Base-by-base conservation (phyloP, 2,329 filamentous ascomycete species). In the Leptodontidium sp. region DNA sequence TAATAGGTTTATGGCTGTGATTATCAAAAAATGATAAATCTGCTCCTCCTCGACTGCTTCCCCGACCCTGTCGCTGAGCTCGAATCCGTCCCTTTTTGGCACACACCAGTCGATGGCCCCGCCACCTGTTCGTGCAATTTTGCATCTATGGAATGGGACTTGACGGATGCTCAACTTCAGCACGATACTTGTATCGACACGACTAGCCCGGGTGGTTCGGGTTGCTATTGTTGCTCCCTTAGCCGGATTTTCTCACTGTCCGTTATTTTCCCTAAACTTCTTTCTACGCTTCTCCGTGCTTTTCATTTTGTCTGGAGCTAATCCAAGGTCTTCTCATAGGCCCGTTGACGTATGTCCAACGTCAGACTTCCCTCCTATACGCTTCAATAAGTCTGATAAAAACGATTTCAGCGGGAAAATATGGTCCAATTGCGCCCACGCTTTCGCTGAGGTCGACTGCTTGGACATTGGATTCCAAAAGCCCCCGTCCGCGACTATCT, bases 101-200 rank as follows among this genome's bases (percentile, higher is more conserved):
- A 14, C 5, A 26, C 52, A n/a, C 52, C 52, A 17, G 9, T 12
- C 1, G 52, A 55, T n/a, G 52, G 52, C 12, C n/a, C 52, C 9
- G 26, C 14, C n/a, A 24, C 32, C 26, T 55, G 52, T 26, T 55
- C 52, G 17, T 35, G 52, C 29, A 55, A 55, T 55, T 35, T 55
- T n/a, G 52, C 14, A 12, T 17, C 52, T 4, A 55, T 55, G 52
- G 29, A 35, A 17, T 15, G 29, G 6, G 52, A 55, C 29, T 35
- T 35, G 17, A 17, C 15, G 4, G 26, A 55, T 17, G 52, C 32
- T n/a, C 26, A 17, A n/a, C 26, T 26, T 17, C 52, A 55, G 26
- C n/a, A 55, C 29, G 52, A 55, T 55, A 8, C 52, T n/a, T 35
- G 52, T 14, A 55, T 55, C 52, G 29, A 55, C 15, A 55, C 4